Evolutionary conservation across 495 filamentous ascomycete genomes (phyloP), one percentile per base, ranked within the genome.

Genomic region (Lepidopterella palustris): DNA sequence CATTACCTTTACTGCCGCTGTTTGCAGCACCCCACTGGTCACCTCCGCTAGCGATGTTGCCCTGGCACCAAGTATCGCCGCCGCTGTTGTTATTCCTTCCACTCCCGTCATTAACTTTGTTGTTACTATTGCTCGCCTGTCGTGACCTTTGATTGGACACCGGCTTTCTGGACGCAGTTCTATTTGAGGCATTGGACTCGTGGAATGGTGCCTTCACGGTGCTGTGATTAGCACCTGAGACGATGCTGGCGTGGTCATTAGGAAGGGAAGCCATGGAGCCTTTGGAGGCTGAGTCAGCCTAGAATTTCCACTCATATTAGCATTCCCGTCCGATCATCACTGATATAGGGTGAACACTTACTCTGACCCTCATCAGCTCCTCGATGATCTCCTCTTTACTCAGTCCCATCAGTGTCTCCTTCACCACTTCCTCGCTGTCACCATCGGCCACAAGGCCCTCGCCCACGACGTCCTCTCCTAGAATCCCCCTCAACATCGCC

Each of bases 331-430:
- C n/a, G n/a, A n/a, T n/a, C n/a, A n/a, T n/a, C n/a, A n/a, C n/a
- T n/a, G n/a, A n/a, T n/a, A n/a, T n/a, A n/a, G n/a, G n/a, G n/a
- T n/a, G n/a, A n/a, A n/a, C n/a, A 13, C 35, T 15, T 42, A 42
- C 50, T 42, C 40, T 59, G 20, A 58, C 28, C 21, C 31, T 40
- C 58, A 67, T 47, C 29, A 69, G 18, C 63, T 65, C 57, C 39
- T 68, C 64, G 15, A 72, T 55, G n/a, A 72, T 53, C 53, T 67
- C 48, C 45, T 70, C 57, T 45, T 65, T 67, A 21, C 68, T 59
- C 58, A 72, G 24, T 9, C 45, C 53, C 28, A 55, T 23, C 57
- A 67, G 51, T 49, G 55, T 59, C 29, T 52, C 32, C 51, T 58
- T 39, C 23, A 31, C 31, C 24, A 18, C 31, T 2, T 35, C 23